phyloP scores from a whole-genome alignment of 2,329 filamentous ascomycete species.

The Pseudogymnoascus verrucosus region DNA sequence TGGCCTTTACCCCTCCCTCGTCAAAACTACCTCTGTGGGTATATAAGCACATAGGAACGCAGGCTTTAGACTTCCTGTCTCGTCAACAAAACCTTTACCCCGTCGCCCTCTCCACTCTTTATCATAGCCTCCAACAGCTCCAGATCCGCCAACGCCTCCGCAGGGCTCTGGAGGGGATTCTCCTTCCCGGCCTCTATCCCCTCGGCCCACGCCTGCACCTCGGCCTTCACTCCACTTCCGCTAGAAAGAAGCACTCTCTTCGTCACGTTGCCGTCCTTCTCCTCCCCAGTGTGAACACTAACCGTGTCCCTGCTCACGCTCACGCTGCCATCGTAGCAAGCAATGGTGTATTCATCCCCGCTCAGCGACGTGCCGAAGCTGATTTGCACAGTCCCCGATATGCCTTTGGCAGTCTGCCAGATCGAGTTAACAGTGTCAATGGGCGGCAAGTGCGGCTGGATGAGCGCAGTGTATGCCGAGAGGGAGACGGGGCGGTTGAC shows the following conservation, averaged over 20 bases:
- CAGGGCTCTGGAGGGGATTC: constrained; percentile 20
- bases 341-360: constrained; percentile 24
- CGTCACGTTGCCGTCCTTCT: constrained; percentile 18
- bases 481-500: constrained; percentile 19
- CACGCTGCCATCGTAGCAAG: constrained; percentile 28
- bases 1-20: not conserved
- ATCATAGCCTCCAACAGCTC: constrained; percentile 28
- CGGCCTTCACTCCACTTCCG: constrained; percentile 24
- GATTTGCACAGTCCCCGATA: constrained; percentile 25
- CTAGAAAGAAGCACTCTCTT: constrained; percentile 24
- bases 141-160: constrained; percentile 23
- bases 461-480: constrained; percentile 22
- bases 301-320: constrained; percentile 20
- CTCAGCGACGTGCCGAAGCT: constrained; percentile 26
- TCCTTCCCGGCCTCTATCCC: constrained; percentile 20
- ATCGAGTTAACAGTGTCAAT: constrained; percentile 28
- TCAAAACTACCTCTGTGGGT: not conserved
- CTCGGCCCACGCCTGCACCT: constrained; percentile 26
- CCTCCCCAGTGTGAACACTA: constrained; percentile 21
- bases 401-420: constrained; percentile 26
- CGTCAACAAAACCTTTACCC: constrained; percentile 16
- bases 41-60: not conserved
- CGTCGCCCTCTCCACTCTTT: constrained; percentile 27
- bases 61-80: not conserved
- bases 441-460: constrained; percentile 25